Conservation (phyloP, 768 basidiomycete genomes). For the Fistulinella prunicolor region DNA sequence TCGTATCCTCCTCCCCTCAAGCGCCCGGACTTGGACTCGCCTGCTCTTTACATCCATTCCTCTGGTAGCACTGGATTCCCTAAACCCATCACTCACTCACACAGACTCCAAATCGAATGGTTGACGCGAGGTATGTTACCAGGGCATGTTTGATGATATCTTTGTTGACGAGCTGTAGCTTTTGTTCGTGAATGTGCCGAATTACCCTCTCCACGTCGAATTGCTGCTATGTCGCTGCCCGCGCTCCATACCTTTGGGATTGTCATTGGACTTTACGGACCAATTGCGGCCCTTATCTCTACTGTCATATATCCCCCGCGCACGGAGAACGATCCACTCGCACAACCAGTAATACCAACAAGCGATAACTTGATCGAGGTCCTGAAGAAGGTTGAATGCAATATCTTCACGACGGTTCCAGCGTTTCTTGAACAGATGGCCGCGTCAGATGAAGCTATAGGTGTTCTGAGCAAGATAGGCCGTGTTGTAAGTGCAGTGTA, state of each 20-base stretch:
- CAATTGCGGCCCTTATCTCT: constrained; percentile 18
- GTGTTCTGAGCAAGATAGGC: constrained; percentile 20
- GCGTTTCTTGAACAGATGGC: constrained; percentile 37
- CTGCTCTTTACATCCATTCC: constrained; percentile 45
- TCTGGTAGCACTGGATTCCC: constrained; percentile 51
- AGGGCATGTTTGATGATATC: not conserved
- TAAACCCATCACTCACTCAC: constrained; percentile 41
- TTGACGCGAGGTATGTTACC: constrained; percentile 31
- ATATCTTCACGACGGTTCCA: constrained; percentile 36
- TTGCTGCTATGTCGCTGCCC: constrained; percentile 26
- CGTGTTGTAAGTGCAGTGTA: constrained; percentile 25
- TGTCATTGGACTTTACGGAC: constrained; percentile 9
- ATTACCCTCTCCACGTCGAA: constrained; percentile 15
- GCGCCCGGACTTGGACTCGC: constrained; percentile 30
- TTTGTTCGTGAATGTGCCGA: not conserved
- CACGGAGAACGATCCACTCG: constrained; percentile 10
- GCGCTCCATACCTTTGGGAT: constrained; percentile 27
- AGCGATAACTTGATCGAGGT: constrained; percentile 39
- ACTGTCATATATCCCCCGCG: constrained; percentile 30
- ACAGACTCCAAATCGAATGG: constrained; percentile 36
- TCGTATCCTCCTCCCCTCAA: constrained; percentile 13
- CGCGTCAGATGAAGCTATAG: constrained; percentile 16
- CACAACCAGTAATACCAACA: constrained; percentile 36
- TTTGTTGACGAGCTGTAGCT: constrained; percentile 3
- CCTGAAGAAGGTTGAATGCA: constrained; percentile 25